Evolutionary conservation across 495 filamentous ascomycete species (phyloP).

Genomic region (Lepidopterella palustris): DNA sequence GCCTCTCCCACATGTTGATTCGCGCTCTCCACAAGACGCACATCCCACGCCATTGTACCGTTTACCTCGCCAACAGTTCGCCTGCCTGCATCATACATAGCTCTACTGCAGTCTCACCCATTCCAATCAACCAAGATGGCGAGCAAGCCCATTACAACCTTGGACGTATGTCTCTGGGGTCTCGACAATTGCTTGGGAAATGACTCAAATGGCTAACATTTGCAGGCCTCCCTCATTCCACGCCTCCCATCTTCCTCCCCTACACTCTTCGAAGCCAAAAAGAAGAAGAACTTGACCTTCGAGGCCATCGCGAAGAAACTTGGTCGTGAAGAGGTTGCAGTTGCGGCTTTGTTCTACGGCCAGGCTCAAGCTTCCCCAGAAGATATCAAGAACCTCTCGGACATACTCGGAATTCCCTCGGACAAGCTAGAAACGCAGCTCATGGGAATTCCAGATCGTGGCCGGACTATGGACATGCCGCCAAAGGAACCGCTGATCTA

Average conservation of each 20-base stretch:
- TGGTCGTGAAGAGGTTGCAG: conserved; percentile 80
- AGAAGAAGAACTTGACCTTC: conserved; percentile 66
- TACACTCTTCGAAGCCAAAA: conserved; percentile 82
- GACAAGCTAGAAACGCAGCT: conserved; percentile 55
- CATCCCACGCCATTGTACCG: conserved; percentile 22
- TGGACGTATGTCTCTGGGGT: conserved; percentile 21
- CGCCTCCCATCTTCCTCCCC: conserved; percentile 61
- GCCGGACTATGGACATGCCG: conserved; percentile 82
- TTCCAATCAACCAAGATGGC: conserved; percentile 23
- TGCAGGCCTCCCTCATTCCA: conserved; percentile 34
- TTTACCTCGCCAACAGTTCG: conserved; percentile 5
- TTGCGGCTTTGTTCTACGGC: conserved; percentile 92
- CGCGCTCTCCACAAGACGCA: conserved; percentile 18
- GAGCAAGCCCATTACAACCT: conserved; percentile 22
- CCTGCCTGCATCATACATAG: conserved; percentile 11
- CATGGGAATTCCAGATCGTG: conserved; percentile 72
- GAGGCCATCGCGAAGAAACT: conserved; percentile 69
- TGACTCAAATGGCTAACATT: neutral
- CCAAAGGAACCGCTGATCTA: conserved; percentile 93
- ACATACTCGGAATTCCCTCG: conserved; percentile 57
- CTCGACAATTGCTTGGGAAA: neutral
- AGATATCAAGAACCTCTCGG: conserved; percentile 67
- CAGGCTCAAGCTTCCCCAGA: conserved; percentile 73
- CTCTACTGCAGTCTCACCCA: neutral
- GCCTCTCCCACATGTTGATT: conserved; percentile 18